Evolutionary conservation across 208 protist genomes (phyloP), one percentile per base, ranked within the genome.

Genomic region (Trypanosoma platydactyli): DNA sequence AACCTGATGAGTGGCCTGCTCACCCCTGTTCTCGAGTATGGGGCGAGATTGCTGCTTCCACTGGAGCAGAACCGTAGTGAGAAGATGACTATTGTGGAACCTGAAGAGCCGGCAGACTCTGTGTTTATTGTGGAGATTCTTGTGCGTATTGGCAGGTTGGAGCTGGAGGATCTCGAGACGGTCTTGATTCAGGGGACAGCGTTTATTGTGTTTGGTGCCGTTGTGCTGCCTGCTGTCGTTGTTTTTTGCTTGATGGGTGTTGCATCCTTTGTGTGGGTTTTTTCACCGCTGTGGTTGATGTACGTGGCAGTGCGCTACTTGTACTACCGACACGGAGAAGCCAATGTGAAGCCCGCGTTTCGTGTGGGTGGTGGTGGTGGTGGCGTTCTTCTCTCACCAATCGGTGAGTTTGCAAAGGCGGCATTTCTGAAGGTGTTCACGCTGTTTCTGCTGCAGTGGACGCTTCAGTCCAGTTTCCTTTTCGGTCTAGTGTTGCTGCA

Each of bases 81-180:
- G 5, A 58, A 33, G 40, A 57, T 30, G 2, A 49, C 69, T 20
- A 58, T 68, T 35, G 66, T 64, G 42, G 76, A 84, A 50, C 66
- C 74, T n/a, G 84, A 87, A 50, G 76, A 77, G 48, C 68, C 69
- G 41, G 53, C 62, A 46, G 84, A 85, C 69, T 73, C 68, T 0
- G 79, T 78, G 16, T 69, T 90, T 24, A 80, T 87, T 68, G 77
- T 81, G 20, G 77, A 86, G 68, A 49, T 89, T 27, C 71, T 89
- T 41, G 40, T 81, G n/a, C 80, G 68, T 27, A 74, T 86, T 33
- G 60, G 74, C 20, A 68, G 62, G 29, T 46, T 86, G 16, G 68
- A 89, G 65, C 67, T 89, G 20, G 69, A 80, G 18, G 75, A 82
- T 63, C 61, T 89, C 41, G 69, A 77, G 29, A 89, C 74, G 0